Evolutionary conservation across 2,329 filamentous ascomycete species (phyloP).

Genomic region (Colletotrichum chlorophyti): DNA sequence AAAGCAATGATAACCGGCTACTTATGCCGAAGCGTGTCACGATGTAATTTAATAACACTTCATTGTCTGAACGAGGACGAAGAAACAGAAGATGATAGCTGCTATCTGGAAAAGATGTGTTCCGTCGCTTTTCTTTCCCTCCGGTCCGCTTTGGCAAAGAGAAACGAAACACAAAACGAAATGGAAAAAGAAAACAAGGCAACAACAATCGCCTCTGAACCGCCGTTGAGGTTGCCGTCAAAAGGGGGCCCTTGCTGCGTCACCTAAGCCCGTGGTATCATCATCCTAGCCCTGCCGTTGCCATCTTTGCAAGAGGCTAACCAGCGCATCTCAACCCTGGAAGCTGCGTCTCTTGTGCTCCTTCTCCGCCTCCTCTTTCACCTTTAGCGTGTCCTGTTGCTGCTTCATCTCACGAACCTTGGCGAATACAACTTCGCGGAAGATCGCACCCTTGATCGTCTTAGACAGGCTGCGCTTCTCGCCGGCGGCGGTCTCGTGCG

Average conservation of each 20-base stretch:
- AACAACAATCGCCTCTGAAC: neutral
- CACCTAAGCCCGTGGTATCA: conserved; percentile 23
- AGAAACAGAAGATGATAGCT: neutral
- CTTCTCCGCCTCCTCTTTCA: conserved; percentile 65
- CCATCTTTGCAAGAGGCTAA: neutral
- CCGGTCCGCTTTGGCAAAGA: neutral
- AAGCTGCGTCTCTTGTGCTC: conserved; percentile 49
- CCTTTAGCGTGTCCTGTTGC: conserved; percentile 76
- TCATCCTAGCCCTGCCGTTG: conserved; percentile 4
- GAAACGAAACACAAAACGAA: conserved; percentile 4
- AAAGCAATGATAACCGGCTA: too few species aligned
- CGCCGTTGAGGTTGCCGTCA: too few species aligned
- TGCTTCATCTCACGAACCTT: conserved; percentile 94
- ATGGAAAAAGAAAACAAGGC: neutral
- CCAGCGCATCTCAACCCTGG: conserved; percentile 28
- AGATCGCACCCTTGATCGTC: conserved; percentile 74
- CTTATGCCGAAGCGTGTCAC: neutral
- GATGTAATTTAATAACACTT: neutral
- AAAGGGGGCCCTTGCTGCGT: conserved; percentile 1
- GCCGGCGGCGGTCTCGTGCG: conserved; percentile 16
- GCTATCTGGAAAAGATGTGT: conserved; percentile 2
- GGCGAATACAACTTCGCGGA: conserved; percentile 91
- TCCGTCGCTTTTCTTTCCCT: conserved; percentile 10
- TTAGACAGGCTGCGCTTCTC: conserved; percentile 52
- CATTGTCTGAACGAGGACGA: too few species aligned